Evolutionary conservation across 306 rosid species (phyloP).

Genomic region (Ammopiptanthus mongolicus): DNA sequence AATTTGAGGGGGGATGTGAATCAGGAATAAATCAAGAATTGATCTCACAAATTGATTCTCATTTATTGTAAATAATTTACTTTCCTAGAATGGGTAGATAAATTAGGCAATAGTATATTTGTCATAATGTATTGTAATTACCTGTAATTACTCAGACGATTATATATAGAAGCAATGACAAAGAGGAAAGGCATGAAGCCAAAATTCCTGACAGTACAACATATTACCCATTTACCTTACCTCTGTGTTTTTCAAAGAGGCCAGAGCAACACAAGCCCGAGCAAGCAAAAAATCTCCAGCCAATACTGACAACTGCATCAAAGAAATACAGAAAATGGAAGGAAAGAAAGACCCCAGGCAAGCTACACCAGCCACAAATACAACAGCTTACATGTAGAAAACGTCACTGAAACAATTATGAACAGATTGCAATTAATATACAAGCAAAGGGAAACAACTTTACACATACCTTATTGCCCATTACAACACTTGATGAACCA

Average conservation of each 20-base stretch:
- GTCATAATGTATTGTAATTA: too few species aligned
- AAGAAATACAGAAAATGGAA: neutral
- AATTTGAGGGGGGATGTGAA: too few species aligned
- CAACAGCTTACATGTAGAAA: neutral
- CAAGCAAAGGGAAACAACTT: slow-evolving; percentile 7
- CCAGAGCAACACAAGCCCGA: slow-evolving; percentile 93
- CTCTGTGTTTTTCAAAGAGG: slow-evolving; percentile 86
- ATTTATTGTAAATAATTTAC: too few species aligned
- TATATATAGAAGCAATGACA: too few species aligned
- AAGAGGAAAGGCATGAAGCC: too few species aligned
- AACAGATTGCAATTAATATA: neutral
- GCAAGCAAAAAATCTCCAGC: slow-evolving; percentile 95
- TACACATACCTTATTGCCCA: slow-evolving; percentile 86
- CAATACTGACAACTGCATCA: slow-evolving; percentile 75
- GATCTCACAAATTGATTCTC: too few species aligned
- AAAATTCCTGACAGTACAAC: too few species aligned
- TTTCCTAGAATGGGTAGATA: too few species aligned
- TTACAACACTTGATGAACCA: slow-evolving; percentile 67
- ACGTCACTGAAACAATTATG: slow-evolving; percentile 15
- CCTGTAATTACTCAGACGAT: too few species aligned
- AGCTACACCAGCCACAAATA: slow-evolving; percentile 15
- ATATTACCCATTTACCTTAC: slow-evolving; percentile 32
- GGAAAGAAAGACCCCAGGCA: slow-evolving; percentile 11
- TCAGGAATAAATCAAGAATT: too few species aligned
- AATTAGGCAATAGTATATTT: too few species aligned